These are phyloP conservation scores for Cutaneotrichosporon sp. DNA, from an alignment of 1,284 basidiomycete species.

Conservation along the genomic window DNA sequence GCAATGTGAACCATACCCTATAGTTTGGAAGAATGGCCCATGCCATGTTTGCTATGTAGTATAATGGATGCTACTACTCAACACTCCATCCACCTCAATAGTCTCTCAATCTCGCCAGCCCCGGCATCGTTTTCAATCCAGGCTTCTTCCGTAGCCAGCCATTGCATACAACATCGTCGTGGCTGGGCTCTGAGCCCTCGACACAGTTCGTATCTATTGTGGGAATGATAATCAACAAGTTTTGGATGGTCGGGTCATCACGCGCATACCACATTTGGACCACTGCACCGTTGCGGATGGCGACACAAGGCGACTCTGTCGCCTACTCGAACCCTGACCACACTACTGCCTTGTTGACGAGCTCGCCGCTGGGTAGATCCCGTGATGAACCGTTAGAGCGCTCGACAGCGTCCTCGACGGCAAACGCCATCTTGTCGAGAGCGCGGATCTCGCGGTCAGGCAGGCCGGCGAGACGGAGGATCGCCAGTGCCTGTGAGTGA, in stretches of 20 bases:
- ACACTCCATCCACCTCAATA: no score
- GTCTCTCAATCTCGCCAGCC: no score
- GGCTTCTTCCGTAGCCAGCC: neutral
- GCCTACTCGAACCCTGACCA: slow-evolving; percentile 5
- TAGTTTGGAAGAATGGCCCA: no score
- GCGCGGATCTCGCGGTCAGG: slow-evolving; percentile 7
- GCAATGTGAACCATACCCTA: no score
- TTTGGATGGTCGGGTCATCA: neutral
- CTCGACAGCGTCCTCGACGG: slow-evolving; percentile 8
- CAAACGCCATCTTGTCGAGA: slow-evolving; percentile 3
- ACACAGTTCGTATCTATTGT: neutral
- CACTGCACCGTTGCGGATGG: neutral
- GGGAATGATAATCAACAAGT: neutral
- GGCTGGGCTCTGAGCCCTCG: neutral
- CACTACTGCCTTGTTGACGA: slow-evolving; percentile 2
- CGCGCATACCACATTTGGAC: neutral
- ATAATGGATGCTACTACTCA: no score
- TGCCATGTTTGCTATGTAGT: no score
- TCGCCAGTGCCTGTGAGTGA: slow-evolving; percentile 5
- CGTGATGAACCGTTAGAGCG: neutral
- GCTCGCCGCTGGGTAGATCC: slow-evolving; percentile 7
- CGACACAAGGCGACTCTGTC: neutral
- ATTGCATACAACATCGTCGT: slow-evolving; percentile 1
- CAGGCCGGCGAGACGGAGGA: slow-evolving; percentile 5
- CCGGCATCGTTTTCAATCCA: neutral